Percentiles rank a stretch among this genome's conserved stretches.
Evolutionary conservation across 2,329 filamentous ascomycete genomes (phyloP).

Genomic region (Cladosporium sp.): DNA sequence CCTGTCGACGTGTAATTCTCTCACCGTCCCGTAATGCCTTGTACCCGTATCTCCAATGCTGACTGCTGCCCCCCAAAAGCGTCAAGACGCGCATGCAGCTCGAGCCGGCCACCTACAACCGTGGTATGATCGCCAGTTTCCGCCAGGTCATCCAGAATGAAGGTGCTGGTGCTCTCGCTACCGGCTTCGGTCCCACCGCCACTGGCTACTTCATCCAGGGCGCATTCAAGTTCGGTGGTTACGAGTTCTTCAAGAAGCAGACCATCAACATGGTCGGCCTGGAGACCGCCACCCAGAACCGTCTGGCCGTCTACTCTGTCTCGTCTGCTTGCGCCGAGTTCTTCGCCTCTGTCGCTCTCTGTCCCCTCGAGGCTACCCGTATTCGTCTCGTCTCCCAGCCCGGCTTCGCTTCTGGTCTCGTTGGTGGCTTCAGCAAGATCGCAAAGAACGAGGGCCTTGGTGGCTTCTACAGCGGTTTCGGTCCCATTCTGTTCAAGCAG

Average conservation of each 20-base stretch:
- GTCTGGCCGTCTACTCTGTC: conserved; percentile 76
- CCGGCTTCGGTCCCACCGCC: conserved; percentile 80
- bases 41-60: not conserved
- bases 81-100: conserved; percentile 97
- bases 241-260: conserved; percentile 96
- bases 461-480: conserved; percentile 90
- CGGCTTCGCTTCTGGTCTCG: conserved; percentile 76
- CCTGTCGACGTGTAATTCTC: conserved; percentile 97
- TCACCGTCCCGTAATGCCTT: not conserved
- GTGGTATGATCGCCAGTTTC: conserved; percentile 82
- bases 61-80: conserved; percentile 49
- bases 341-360: conserved; percentile 76
- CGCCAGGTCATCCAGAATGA: conserved; percentile 79
- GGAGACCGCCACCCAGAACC: conserved; percentile 74
- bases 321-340: conserved; percentile 62
- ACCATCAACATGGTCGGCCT: conserved; percentile 76
- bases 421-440: conserved; percentile 82
- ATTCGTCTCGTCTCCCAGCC: conserved; percentile 89
- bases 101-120: conserved; percentile 86
- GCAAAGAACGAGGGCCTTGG: conserved; percentile 76
- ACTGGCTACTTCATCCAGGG: conserved; percentile 94
- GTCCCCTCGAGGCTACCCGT: conserved; percentile 87
- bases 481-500: conserved; percentile 84
- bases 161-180: conserved; percentile 82
- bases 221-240: conserved; percentile 90